Evolutionary conservation across 768 basidiomycete genomes (phyloP).

Genomic region (Tylopilus sp.): DNA sequence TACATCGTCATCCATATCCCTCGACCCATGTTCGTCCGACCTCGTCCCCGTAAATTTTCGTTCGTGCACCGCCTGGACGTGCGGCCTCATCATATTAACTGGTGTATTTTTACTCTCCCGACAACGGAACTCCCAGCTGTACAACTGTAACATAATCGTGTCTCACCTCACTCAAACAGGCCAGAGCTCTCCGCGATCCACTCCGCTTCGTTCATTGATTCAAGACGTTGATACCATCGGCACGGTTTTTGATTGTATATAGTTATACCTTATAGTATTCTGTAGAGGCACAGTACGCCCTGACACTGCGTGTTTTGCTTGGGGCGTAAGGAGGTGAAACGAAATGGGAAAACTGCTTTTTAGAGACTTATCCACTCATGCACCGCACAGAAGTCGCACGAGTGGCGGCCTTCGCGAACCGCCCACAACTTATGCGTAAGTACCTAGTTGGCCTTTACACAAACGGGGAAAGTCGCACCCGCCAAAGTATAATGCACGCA

Average conservation of each 20-base stretch:
- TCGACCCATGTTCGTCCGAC: slow-evolving; percentile 8
- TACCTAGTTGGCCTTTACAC: neutral
- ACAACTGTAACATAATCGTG: slow-evolving; percentile 21
- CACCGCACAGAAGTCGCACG: neutral
- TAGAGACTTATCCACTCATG: neutral
- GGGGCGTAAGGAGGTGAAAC: slow-evolving; percentile 9
- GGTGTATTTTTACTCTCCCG: slow-evolving; percentile 28
- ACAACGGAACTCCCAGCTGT: slow-evolving; percentile 19
- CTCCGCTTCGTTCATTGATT: slow-evolving; percentile 13
- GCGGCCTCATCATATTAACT: slow-evolving; percentile 8
- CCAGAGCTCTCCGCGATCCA: slow-evolving; percentile 2
- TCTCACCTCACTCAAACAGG: neutral
- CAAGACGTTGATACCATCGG: slow-evolving; percentile 5
- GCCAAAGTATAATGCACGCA: neutral
- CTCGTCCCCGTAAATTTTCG: neutral
- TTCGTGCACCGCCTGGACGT: slow-evolving; percentile 3
- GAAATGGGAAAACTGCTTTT: slow-evolving; percentile 12
- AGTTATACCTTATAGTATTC: slow-evolving; percentile 28
- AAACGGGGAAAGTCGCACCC: slow-evolving; percentile 3
- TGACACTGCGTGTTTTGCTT: neutral
- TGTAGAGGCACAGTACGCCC: slow-evolving; percentile 8
- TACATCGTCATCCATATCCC: neutral
- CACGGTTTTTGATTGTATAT: slow-evolving; percentile 22
- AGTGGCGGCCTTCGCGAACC: slow-evolving; percentile 5
- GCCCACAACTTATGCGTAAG: neutral